These are phyloP conservation scores for Argentina anserina DNA, from an alignment of 306 rosid species.

Conservation along the genomic window DNA sequence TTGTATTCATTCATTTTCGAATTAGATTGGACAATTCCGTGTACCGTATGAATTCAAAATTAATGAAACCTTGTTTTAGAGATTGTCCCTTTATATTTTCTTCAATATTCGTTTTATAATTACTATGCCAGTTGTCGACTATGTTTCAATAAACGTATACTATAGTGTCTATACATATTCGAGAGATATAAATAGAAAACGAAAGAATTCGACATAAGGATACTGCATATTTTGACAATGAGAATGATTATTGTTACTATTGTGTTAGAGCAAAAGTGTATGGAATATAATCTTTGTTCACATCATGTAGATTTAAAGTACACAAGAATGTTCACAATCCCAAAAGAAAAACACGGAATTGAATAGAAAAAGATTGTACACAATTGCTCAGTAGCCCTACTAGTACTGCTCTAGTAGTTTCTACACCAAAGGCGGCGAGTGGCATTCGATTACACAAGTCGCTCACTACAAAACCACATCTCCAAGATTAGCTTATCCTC, in stretches of 20 bases:
- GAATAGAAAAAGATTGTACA: background rate
- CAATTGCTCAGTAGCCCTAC: background rate
- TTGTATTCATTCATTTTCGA: too few species aligned
- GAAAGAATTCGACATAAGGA: too few species aligned
- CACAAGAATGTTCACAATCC: slow-evolving; percentile 2
- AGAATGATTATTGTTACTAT: background rate
- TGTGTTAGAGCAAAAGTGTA: background rate
- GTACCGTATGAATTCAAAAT: too few species aligned
- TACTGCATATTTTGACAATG: background rate
- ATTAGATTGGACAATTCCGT: too few species aligned
- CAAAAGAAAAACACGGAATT: background rate
- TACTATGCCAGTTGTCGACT: too few species aligned
- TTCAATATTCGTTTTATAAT: too few species aligned
- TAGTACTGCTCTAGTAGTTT: background rate
- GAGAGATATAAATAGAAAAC: too few species aligned
- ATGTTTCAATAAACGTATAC: too few species aligned
- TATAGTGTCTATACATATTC: too few species aligned
- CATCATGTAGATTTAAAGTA: background rate
- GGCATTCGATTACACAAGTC: slow-evolving; percentile 41
- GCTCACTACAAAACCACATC: slow-evolving; percentile 25
- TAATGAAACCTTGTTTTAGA: too few species aligned
- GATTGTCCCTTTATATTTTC: too few species aligned
- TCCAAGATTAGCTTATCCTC: slow-evolving; percentile 5
- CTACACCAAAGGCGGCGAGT: background rate
- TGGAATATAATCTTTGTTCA: background rate